Base-by-base conservation (phyloP, 2,329 filamentous ascomycete species). In the Fusarium metavorans region DNA sequence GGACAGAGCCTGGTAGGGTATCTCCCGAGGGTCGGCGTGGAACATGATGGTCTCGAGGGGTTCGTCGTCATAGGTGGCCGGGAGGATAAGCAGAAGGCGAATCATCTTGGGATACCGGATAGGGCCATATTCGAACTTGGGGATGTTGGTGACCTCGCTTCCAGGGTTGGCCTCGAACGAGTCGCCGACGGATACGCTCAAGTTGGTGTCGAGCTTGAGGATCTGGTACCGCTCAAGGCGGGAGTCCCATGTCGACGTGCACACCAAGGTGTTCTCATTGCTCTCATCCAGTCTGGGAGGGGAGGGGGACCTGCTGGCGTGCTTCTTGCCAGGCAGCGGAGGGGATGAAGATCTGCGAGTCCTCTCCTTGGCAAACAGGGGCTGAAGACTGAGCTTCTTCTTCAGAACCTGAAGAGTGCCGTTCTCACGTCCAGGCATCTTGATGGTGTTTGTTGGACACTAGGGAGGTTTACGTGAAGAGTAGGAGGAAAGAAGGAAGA, bases 221-320 rank as follows among this genome's bases (percentile, higher is more conserved):
- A 64, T 64, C 30, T 57, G 62, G 23, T 64, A 64, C 25, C 52
- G 37, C 62, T 64, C 62, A 25, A 64, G 25, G 20, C 62, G 62
- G 52, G 50, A 64, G 50, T 64, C 62, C 62, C 62, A 64, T 25
- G 62, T 58, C 27, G 62, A 58, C 6, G 62, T 64, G 50, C 62
- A 64, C 50, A 64, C 62, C 62, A 64, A 64, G 50, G 62, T 64
- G 50, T 64, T 64, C 62, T 64, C 62, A 20, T 58, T 64, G 62
- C 50, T 64, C 62, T 64, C 62, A 16, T 64, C 62, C 50, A 64
- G 39, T 27, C 50, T 57, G 20, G 62, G 62, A 57, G 62, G 62
- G 37, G 62, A 64, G 20, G 62, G 62, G 11, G 62, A 64, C 50
- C 50, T 52, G 30, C 62, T 64, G 50, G 35, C 30, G 1, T 45